These are phyloP conservation scores for Prosopis cineraria DNA, from an alignment of 306 rosid genomes.

Conservation along the genomic window DNA sequence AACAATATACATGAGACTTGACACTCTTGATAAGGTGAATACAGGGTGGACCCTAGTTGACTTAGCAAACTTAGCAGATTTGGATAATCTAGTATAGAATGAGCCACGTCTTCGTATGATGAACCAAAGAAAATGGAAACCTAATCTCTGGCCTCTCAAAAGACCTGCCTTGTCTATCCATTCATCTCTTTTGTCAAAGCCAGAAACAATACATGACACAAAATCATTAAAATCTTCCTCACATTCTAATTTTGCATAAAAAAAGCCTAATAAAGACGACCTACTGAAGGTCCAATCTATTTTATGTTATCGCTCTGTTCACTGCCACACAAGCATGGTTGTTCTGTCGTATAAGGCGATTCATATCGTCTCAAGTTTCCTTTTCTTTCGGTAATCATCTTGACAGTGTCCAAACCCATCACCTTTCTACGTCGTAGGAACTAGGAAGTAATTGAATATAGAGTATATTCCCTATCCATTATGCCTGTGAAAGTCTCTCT, in stretches of 20 bases:
- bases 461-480: not conserved
- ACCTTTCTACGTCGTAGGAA: not conserved
- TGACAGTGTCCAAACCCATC: not conserved
- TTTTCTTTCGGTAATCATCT: not conserved
- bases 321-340: not conserved
- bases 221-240: not conserved
- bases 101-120: not conserved
- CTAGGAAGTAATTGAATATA: not conserved
- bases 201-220: not conserved
- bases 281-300: not conserved
- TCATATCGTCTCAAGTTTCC: not conserved
- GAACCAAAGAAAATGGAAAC: not conserved
- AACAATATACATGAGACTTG: not conserved
- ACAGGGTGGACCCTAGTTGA: not conserved
- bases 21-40: not conserved
- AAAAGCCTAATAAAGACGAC: not conserved
- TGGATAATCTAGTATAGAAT: not conserved
- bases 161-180: not conserved
- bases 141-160: not conserved
- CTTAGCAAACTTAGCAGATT: not conserved
- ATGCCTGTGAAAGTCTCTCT: not conserved
- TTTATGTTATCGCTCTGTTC: not conserved
- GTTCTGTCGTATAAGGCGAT: not conserved
- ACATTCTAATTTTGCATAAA: not conserved
- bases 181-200: not conserved